Evolutionary conservation across 345 rosid species (phyloP), one percentile per base, ranked within the genome.

Genomic region (Boechera stricta): DNA sequence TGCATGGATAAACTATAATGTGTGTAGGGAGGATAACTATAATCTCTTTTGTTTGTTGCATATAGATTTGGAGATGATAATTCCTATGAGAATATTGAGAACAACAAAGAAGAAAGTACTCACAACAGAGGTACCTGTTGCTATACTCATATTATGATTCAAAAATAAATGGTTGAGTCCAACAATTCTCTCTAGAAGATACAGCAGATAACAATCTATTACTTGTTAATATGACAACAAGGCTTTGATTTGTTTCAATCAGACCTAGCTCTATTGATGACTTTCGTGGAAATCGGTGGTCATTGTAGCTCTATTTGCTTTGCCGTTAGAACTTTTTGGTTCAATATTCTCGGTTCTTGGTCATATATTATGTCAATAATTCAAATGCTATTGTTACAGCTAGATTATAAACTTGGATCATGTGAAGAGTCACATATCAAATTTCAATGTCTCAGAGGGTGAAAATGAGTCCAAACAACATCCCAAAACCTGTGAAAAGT

Each of bases 31-130:
- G 15, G 66, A 28, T 71, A 26, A 7, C 9, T 28, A 33, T 44
- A 42, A 16, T 42, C 69, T 51, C 21, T 32, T 38, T 45, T 52
- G 15, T 53, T 61, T 29, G 10, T 9, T 38, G 57, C 66, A 28
- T 54, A 54, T 54, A 70, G 80, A 69, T n/a, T 70, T 64, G 66
- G 49, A 55, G 65, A 69, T 62, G 26, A 61, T 53, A 28, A 42
- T 24, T 29, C n/a, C 3, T 47, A 45, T 52, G 72, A 36, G 58
- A 35, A 45, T 65, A 65, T 26, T 66, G 29, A 66, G 41, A 57
- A 66, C 67, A 56, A 9, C 49, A 26, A 42, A 35, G 77, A 29
- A 64, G 53, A 54, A n/a, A 21, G 64, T 75, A 10, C 45, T 56
- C 56, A 75, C 18, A 47, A 33, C n/a, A 57, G 51, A 75, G 64